Conservation (phyloP, 179 eudicot species). For the Heliamphora pulchella region DNA sequence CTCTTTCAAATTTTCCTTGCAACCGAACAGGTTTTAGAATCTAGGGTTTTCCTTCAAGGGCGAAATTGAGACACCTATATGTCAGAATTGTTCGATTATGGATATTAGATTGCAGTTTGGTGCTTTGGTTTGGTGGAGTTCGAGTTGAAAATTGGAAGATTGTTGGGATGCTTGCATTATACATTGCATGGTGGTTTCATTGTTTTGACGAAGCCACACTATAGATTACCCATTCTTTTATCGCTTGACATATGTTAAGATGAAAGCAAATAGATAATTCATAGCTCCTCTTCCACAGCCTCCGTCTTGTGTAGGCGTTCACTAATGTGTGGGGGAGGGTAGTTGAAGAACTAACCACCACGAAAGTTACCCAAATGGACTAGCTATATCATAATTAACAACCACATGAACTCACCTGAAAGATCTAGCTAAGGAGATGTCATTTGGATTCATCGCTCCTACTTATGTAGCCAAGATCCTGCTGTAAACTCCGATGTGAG, state of each 20-base stretch:
- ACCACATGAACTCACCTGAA: too few relatives aligned
- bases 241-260: not conserved
- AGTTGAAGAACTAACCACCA: too few relatives aligned
- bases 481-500: too few relatives aligned
- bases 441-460: too few relatives aligned
- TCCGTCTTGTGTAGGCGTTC: too few relatives aligned
- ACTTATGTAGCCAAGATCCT: too few relatives aligned
- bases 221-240: not conserved
- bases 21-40: constrained; percentile 1
- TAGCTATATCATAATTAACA: too few relatives aligned
- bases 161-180: not conserved
- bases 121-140: constrained; percentile 5
- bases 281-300: too few relatives aligned
- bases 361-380: too few relatives aligned
- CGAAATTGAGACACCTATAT: constrained; percentile 2
- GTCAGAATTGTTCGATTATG: not conserved
- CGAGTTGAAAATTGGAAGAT: not conserved
- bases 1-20: not conserved
- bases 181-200: not conserved
- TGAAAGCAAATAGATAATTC: too few relatives aligned
- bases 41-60: not conserved
- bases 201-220: not conserved
- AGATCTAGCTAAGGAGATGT: too few relatives aligned
- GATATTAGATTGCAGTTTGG: not conserved
- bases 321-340: too few relatives aligned